Conservation (phyloP, 108 stramenopile species). For the Cylindrotheca fusiformis region DNA sequence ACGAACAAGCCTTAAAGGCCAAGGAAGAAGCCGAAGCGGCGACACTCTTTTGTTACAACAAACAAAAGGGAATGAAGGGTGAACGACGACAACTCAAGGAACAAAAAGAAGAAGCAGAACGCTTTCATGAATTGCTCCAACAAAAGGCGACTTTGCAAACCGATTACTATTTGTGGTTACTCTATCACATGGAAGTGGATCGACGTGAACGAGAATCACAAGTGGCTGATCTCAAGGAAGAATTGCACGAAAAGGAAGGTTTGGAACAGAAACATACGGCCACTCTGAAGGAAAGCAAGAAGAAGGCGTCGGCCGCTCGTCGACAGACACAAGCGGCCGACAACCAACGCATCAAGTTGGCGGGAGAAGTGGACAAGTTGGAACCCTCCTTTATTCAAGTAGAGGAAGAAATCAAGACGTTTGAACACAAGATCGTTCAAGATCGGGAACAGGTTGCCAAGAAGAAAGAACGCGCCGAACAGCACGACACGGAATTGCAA, state of each 20-base stretch:
- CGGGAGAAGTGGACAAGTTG: conserved; percentile 59
- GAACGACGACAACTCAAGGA: conserved; percentile 91
- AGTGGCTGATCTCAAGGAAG: conserved; percentile 49
- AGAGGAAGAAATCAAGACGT: conserved; percentile 67
- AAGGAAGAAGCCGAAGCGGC: conserved; percentile 89
- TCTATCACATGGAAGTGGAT: conserved; percentile 87
- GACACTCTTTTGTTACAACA: conserved; percentile 83
- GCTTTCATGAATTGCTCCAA: conserved; percentile 66
- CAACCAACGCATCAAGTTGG: conserved; percentile 64
- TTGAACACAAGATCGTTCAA: conserved; percentile 56
- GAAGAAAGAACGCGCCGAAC: conserved; percentile 53
- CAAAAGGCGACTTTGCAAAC: conserved; percentile 70
- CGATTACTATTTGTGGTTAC: conserved; percentile 90
- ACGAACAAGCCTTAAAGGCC: conserved; percentile 71
- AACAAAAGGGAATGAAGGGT: conserved; percentile 86
- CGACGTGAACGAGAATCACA: conserved; percentile 69
- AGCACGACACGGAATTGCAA: conserved; percentile 53
- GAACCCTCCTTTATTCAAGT: conserved; percentile 74
- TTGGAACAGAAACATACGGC: conserved; percentile 57
- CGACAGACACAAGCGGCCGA: conserved; percentile 58
- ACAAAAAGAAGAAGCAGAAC: conserved; percentile 93
- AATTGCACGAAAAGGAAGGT: conserved; percentile 50
- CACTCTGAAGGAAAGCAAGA: conserved; percentile 71
- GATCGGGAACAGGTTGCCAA: conserved; percentile 58
- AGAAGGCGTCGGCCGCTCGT: conserved; percentile 60